Evolutionary conservation across 2,329 filamentous ascomycete genomes (phyloP).

Genomic region (Ceratocystis lukuohia): DNA sequence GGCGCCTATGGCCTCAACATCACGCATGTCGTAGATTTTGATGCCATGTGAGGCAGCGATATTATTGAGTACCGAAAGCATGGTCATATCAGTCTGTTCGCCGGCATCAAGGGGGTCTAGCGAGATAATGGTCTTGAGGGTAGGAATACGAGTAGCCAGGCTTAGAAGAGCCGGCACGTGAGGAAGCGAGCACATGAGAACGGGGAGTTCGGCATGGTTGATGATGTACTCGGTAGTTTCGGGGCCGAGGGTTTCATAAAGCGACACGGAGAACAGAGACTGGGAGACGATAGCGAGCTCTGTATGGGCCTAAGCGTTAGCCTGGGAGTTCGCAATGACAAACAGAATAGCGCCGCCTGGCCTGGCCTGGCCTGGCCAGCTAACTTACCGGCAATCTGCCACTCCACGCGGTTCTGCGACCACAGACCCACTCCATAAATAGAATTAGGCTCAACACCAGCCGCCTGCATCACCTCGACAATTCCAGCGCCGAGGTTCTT

Average conservation of each 20-base stretch:
- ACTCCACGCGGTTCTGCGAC: conserved; percentile 76
- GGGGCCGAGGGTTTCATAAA: conserved; percentile 90
- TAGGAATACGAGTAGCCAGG: conserved; percentile 60
- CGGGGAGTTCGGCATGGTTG: conserved; percentile 67
- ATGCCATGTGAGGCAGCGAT: conserved; percentile 64
- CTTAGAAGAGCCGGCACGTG: conserved; percentile 74
- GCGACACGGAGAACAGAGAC: conserved; percentile 74
- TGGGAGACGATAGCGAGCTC: conserved; percentile 83
- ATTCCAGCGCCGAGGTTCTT: conserved; percentile 77
- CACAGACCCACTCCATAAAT: conserved; percentile 70
- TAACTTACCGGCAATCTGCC: conserved; percentile 60
- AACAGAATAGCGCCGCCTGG: no score
- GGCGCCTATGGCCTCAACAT: conserved; percentile 71
- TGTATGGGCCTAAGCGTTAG: conserved; percentile 25
- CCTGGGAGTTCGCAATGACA: not conserved
- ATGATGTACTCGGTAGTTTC: conserved; percentile 91
- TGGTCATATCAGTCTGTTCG: conserved; percentile 64
- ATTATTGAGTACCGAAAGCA: conserved; percentile 61
- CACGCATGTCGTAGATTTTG: conserved; percentile 60
- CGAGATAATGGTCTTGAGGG: conserved; percentile 75
- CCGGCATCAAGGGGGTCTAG: conserved; percentile 71
- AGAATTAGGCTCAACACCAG: conserved; percentile 45
- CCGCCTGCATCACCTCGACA: conserved; percentile 63
- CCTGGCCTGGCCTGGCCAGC: not conserved
- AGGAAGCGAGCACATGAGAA: conserved; percentile 63